These are phyloP conservation scores for Podospora tetraspora DNA, from an alignment of 495 filamentous ascomycete species.

Conservation along the genomic window DNA sequence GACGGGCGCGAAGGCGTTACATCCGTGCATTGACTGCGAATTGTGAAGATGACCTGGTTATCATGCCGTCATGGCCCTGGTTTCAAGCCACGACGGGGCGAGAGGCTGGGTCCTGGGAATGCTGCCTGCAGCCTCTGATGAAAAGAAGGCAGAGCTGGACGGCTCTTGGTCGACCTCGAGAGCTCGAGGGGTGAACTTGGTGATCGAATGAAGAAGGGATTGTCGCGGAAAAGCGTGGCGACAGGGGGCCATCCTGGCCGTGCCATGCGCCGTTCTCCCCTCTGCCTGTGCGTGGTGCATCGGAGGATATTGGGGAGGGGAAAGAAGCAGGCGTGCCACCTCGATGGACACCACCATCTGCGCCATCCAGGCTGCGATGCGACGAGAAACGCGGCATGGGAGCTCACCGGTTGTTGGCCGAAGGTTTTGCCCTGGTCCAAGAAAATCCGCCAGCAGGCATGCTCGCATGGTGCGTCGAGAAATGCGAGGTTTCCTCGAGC, in stretches of 20 bases:
- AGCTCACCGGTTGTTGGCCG: background rate
- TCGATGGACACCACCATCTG: slow-evolving; percentile 2
- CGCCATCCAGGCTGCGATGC: background rate
- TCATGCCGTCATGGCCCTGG: background rate
- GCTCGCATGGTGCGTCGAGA: background rate
- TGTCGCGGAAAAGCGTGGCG: slow-evolving; percentile 18
- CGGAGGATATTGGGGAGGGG: slow-evolving; percentile 17
- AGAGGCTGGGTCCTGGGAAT: slow-evolving; percentile 7
- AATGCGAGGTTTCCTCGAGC: background rate
- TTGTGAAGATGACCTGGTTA: background rate
- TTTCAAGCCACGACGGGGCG: background rate
- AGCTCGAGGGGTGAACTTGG: background rate
- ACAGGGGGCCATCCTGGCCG: slow-evolving; percentile 23
- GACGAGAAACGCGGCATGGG: background rate
- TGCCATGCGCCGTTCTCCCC: slow-evolving; percentile 17
- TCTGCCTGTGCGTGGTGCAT: slow-evolving; percentile 23
- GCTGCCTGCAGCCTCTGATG: background rate
- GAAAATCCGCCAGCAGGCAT: background rate
- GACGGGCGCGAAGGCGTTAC: slow-evolving; percentile 1
- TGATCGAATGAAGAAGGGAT: slow-evolving; percentile 5
- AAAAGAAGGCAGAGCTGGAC: background rate
- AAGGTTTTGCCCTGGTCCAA: background rate
- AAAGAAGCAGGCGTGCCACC: slow-evolving; percentile 11
- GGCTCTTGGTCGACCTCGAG: too few relatives aligned
- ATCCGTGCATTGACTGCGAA: background rate